Conservation (phyloP, 805 yeast species). For the Cephaloascus fragrans region DNA sequence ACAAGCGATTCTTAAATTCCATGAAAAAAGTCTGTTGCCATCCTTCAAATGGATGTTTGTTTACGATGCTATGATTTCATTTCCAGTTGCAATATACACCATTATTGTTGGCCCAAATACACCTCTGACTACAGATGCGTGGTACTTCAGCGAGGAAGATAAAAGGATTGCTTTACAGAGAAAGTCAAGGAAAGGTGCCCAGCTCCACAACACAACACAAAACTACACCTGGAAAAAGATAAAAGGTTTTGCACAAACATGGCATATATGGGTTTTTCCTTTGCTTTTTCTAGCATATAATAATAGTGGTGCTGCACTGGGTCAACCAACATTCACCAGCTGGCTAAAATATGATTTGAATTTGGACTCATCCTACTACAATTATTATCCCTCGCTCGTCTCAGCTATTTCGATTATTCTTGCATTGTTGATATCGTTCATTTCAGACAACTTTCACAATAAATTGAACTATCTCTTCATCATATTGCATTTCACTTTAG, state of each 20-base stretch:
- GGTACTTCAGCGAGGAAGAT: conserved; percentile 18
- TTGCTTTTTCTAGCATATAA: conserved; percentile 13
- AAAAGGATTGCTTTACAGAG: conserved; percentile 11
- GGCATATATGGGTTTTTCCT: conserved; percentile 15
- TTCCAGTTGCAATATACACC: conserved; percentile 22
- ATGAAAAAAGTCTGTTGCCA: conserved; percentile 11
- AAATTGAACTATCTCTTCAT: conserved; percentile 8
- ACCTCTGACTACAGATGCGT: conserved; percentile 23
- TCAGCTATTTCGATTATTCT: conserved; percentile 10
- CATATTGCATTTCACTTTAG: conserved; percentile 4
- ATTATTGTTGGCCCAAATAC: conserved; percentile 22
- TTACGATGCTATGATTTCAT: conserved; percentile 21
- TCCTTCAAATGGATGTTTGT: conserved; percentile 26
- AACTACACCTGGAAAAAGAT: conserved; percentile 7
- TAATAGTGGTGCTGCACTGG: conserved; percentile 9
- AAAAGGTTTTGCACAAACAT: conserved; percentile 9
- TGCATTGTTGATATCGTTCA: conserved; percentile 11
- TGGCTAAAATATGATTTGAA: conserved; percentile 14
- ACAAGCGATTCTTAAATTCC: conserved; percentile 15
- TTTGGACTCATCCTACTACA: conserved; percentile 9
- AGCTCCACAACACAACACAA: background rate
- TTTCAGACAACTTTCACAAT: conserved; percentile 11
- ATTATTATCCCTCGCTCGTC: conserved; percentile 10
- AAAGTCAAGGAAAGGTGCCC: conserved; percentile 7
- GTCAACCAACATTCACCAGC: conserved; percentile 13